phyloP scores from a whole-genome alignment of 2,329 filamentous ascomycete species.

The Colletotrichum cordylinicola region DNA sequence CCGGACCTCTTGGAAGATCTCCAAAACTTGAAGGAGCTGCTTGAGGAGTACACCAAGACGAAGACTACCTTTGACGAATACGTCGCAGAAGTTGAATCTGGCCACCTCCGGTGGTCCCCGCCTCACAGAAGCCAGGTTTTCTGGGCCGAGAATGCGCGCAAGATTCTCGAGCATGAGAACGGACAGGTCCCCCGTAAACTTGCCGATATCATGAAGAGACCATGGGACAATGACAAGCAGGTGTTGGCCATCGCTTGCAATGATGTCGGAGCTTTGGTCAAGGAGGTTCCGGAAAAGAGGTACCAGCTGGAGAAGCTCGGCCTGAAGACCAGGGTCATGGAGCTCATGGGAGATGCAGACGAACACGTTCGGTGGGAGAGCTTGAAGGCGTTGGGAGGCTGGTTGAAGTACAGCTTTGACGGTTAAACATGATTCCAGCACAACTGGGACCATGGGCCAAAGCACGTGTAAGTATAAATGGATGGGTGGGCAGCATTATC shows the following conservation, averaged over 20 bases:
- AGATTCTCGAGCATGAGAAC: slow-evolving; percentile 84
- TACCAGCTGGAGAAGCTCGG: slow-evolving; percentile 81
- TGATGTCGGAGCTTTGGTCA: slow-evolving; percentile 87
- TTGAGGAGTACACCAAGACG: slow-evolving; percentile 72
- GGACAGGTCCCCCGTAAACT: slow-evolving; percentile 80
- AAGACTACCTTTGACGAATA: slow-evolving; percentile 89
- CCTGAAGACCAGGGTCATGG: slow-evolving; percentile 88
- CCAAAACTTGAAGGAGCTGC: slow-evolving; percentile 63
- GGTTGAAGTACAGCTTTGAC: slow-evolving; percentile 70
- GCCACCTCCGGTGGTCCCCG: slow-evolving; percentile 91
- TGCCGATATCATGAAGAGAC: slow-evolving; percentile 79
- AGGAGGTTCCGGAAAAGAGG: slow-evolving; percentile 86
- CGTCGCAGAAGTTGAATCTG: slow-evolving; percentile 82
- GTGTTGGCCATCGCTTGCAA: slow-evolving; percentile 93
- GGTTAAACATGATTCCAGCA: not conserved
- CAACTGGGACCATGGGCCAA: not conserved
- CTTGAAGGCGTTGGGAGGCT: slow-evolving; percentile 76
- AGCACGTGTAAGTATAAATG: slow-evolving; percentile 17
- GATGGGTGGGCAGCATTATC: slow-evolving; percentile 8
- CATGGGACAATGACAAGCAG: slow-evolving; percentile 82
- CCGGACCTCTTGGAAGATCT: slow-evolving; percentile 69
- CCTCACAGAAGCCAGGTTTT: slow-evolving; percentile 87
- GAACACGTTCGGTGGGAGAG: slow-evolving; percentile 94
- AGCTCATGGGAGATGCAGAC: slow-evolving; percentile 88
- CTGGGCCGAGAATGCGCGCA: slow-evolving; percentile 90